Base-by-base conservation (phyloP, 106 monocot genomes). In the Acorus gramineus region DNA sequence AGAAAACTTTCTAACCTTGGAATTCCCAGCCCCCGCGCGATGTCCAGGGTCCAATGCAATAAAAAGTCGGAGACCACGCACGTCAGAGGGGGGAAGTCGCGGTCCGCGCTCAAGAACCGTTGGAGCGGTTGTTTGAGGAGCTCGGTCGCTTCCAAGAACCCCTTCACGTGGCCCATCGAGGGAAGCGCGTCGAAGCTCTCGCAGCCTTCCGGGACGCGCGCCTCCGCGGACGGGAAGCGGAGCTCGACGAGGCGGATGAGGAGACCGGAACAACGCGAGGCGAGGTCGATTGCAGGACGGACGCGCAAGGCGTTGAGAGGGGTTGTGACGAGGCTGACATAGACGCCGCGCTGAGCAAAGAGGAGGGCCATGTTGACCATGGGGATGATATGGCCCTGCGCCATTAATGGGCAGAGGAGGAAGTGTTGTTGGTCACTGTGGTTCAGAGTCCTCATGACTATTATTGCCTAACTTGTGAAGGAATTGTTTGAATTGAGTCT, bases 1-100 rank as follows among this genome's bases (percentile, higher is more conserved):
- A 83, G 78, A 6, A 69, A n/a, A n/a, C n/a, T n/a, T n/a, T 28
- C 42, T n/a, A 87, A 72, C 50, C 75, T 59, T 0, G 80, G 84
- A 11, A 84, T 65, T 6, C 50, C 43, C 9, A 80, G 69, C 42
- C 62, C 61, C 2, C 49, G 14, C 5, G 80, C 74, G 0, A 84
- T 70, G 4, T 52, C 11, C 8, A 6, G 49, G 4, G 80, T 69
- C 83, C 83, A 87, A 2, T 59, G 62, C 7, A 75, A 60, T 55
- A 59, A 64, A 5, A 65, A 12, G 57, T 87, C 87, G 10, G 74
- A 11, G 46, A 87, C 66, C 42, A 87, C 69, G 78, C 87, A 87
- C 44, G 47, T 57, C 2, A 64, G 70, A 3, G 46, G 66, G 1
- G 28, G 28, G 28, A 28, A 28, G 13, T 48, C 57, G 6, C 42